A percentile compares a stretch with the other conserved stretches of the same genome.
Conservation (phyloP, 345 rosid species). For the Passiflora organensis region DNA sequence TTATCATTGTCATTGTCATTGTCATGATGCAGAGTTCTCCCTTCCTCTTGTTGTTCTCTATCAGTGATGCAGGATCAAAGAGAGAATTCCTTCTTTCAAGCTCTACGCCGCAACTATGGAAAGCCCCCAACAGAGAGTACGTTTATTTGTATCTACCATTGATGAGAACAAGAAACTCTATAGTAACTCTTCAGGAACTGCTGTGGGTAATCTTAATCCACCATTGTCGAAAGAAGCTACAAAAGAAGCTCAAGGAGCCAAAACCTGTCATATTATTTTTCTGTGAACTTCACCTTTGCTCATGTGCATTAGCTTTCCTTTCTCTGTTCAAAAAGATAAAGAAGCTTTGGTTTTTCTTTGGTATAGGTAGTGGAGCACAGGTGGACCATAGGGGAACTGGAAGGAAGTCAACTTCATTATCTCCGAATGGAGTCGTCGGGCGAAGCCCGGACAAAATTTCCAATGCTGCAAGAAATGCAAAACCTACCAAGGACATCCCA, state of each 20-base stretch:
- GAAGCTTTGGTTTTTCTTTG: background rate
- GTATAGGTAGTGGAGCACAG: constrained; percentile 14
- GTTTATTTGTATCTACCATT: background rate
- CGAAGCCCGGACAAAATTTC: constrained; percentile 20
- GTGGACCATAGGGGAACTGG: constrained; percentile 22
- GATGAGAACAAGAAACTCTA: background rate
- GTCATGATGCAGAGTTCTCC: background rate
- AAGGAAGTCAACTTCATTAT: constrained; percentile 30
- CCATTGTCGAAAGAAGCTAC: too few relatives aligned
- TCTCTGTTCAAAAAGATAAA: background rate
- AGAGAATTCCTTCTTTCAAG: constrained; percentile 34
- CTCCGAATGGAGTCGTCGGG: constrained; percentile 12
- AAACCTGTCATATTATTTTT: too few relatives aligned
- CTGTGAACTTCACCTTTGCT: background rate
- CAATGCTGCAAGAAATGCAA: constrained; percentile 20
- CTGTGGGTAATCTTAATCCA: background rate
- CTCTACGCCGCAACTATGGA: constrained; percentile 39
- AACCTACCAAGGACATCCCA: constrained; percentile 19
- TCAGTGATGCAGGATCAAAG: constrained; percentile 51
- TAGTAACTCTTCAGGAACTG: background rate
- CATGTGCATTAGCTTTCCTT: background rate
- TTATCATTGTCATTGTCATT: background rate
- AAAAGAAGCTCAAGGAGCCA: too few relatives aligned
- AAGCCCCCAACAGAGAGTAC: constrained; percentile 39
- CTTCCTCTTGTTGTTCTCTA: background rate